phyloP scores from a whole-genome alignment of 2,329 filamentous ascomycete species.

The Epichloe hybrida region DNA sequence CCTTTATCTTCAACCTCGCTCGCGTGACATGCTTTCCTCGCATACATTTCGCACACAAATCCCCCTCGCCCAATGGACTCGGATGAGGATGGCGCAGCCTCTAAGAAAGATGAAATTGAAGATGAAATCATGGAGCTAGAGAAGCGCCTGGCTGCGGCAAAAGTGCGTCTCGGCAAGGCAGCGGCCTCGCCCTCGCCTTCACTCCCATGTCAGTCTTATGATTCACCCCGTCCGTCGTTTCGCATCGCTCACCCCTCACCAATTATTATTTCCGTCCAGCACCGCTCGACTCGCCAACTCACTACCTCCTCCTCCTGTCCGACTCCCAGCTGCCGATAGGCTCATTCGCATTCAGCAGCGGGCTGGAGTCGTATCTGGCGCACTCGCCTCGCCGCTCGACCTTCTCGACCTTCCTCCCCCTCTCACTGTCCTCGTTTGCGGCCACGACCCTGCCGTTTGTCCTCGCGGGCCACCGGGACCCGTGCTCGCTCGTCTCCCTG shows the following conservation, averaged over 20 bases:
- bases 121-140: slow-evolving; percentile 49
- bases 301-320: slow-evolving; percentile 63
- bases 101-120: slow-evolving; percentile 20
- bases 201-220: not conserved
- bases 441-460: slow-evolving; percentile 63
- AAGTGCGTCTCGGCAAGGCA: slow-evolving; percentile 23
- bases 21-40: no score
- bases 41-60: not conserved
- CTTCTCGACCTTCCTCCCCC: slow-evolving; percentile 53
- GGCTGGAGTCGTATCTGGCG: slow-evolving; percentile 69
- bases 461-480: slow-evolving; percentile 49
- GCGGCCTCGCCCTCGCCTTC: not conserved
- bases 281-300: slow-evolving; percentile 21
- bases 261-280: not conserved
- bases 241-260: not conserved
- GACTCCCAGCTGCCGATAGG: slow-evolving; percentile 73
- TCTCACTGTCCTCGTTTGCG: slow-evolving; percentile 59
- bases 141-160: slow-evolving; percentile 31
- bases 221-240: not conserved
- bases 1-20: not conserved
- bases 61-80: slow-evolving; percentile 15
- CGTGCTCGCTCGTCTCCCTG: slow-evolving; percentile 36
- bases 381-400: slow-evolving; percentile 32
- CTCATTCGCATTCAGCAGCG: slow-evolving; percentile 77
- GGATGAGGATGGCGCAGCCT: slow-evolving; percentile 7